Evolutionary conservation across 371 early-diverging fungal species (phyloP).

Genomic region (Amoeboaphelidium protococcarum): DNA sequence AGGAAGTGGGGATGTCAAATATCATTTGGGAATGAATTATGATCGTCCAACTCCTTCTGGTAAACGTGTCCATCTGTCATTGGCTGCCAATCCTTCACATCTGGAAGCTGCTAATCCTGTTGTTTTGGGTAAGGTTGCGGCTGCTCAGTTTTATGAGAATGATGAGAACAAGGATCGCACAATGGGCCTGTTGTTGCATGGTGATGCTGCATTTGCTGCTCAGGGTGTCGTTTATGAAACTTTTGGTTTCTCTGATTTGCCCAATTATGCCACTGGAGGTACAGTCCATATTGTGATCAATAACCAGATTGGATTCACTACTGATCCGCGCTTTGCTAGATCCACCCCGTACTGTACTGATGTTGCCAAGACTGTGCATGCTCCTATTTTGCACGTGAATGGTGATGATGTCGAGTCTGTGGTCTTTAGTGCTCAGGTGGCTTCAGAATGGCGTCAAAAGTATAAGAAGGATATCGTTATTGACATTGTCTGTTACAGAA

Average conservation of each 20-base stretch:
- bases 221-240: slow-evolving; percentile 95
- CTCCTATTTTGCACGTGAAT: slow-evolving; percentile 92
- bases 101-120: slow-evolving; percentile 93
- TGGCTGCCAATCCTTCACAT: slow-evolving; percentile 93
- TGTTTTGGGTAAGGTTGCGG: slow-evolving; percentile 83
- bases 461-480: slow-evolving; percentile 88
- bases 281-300: slow-evolving; percentile 90
- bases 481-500: slow-evolving; percentile 86
- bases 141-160: slow-evolving; percentile 67
- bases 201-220: slow-evolving; percentile 91
- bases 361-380: slow-evolving; percentile 79
- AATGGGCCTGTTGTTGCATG: slow-evolving; percentile 80
- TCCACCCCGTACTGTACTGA: slow-evolving; percentile 91
- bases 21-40: slow-evolving; percentile 26
- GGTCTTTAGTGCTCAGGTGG: slow-evolving; percentile 67
- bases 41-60: slow-evolving; percentile 81
- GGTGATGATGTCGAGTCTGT: slow-evolving; percentile 91
- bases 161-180: slow-evolving; percentile 47
- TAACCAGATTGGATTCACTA: slow-evolving; percentile 96
- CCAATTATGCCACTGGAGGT: slow-evolving; percentile 81
- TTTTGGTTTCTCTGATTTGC: slow-evolving; percentile 75
- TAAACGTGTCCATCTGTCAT: slow-evolving; percentile 75
- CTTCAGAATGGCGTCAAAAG: slow-evolving; percentile 78
- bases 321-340: slow-evolving; percentile 76
- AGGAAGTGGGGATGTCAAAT: slow-evolving; percentile 75